Evolutionary conservation across 164 flowering plant species (phyloP), one percentile per base, ranked within the genome.

Genomic region (Saururus chinensis): DNA sequence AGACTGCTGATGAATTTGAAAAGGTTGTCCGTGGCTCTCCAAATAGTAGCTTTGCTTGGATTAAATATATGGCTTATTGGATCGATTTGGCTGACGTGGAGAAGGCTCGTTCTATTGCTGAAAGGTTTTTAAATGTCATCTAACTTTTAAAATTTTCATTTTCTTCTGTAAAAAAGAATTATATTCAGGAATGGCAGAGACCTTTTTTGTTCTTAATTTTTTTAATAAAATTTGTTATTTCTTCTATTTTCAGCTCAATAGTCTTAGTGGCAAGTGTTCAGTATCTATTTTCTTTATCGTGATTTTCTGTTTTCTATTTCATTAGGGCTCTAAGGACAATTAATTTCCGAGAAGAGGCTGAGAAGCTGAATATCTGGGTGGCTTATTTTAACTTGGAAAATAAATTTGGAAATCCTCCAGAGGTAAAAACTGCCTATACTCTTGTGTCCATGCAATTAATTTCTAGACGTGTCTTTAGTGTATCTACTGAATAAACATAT

Each of bases 341-440:
- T 65, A 88, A 84, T 66, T 72, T 85, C 53, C 77, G 95, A 62
- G 88, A 81, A 74, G 97, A 90, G 72, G 78, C 81, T 49, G 98
- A 93, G 76, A 93, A 88, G 77, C 74, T 86, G 66, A 85, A 90
- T 60, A 72, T 90, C 56, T 93, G 97, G 97, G 82, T 84, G 57
- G 99, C 99, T 57, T 88, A 84, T 67, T 80, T 90, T 49, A 90
- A 86, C 71, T 71, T 92, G 70, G 99, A 93, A 75, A 90, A 88
- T 69, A 78, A 83, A 68, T 83, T 77, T 74, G 99, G 97, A 64
- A 82, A 70, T 73, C 96, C 97, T 61, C 92, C 76, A 2, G 82
- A 92, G 93, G 98, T 85, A 72, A 62, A 19, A 37, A 53, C 3
- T 11, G 40, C 0, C 22, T 2, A 24, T 40, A 30, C 6, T 30